Conservation (phyloP, 164 flowering plant species). For the Vitis vinifera region DNA sequence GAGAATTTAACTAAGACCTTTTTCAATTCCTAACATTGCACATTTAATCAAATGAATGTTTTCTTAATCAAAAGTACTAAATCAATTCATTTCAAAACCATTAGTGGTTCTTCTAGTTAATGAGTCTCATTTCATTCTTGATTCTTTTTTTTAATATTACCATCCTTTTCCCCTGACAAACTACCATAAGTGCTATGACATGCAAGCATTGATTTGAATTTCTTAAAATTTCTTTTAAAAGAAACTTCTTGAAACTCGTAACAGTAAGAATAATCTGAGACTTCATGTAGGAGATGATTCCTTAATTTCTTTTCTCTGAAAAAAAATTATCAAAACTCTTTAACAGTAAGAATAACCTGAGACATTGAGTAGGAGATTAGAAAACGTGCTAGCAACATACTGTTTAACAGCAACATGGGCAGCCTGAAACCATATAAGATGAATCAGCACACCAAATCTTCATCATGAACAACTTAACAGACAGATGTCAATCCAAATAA, state of each 20-base stretch:
- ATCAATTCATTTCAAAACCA: no score
- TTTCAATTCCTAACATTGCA: no score
- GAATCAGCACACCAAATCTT: constrained; percentile 1
- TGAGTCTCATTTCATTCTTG: no score
- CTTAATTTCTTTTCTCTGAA: no score
- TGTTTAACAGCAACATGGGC: constrained; percentile 60
- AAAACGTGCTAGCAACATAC: constrained; percentile 56
- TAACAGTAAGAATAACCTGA: constrained; percentile 50
- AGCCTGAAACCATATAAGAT: constrained; percentile 51
- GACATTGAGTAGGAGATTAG: constrained; percentile 62
- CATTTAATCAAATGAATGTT: no score
- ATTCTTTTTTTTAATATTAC: not conserved
- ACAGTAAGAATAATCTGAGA: not conserved
- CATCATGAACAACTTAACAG: not conserved
- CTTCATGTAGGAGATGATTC: no score
- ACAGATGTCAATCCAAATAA: not conserved
- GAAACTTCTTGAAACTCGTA: not conserved
- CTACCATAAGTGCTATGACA: not conserved
- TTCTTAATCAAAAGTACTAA: no score
- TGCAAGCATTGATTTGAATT: constrained; percentile 2
- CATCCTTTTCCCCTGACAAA: not conserved
- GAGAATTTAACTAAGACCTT: no score
- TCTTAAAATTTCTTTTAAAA: not conserved
- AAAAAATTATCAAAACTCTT: no score
- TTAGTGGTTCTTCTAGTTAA: no score